Evolutionary conservation across 2,329 filamentous ascomycete species (phyloP), one percentile per base, ranked within the genome.

Genomic region (Mollisiaceae sp.): DNA sequence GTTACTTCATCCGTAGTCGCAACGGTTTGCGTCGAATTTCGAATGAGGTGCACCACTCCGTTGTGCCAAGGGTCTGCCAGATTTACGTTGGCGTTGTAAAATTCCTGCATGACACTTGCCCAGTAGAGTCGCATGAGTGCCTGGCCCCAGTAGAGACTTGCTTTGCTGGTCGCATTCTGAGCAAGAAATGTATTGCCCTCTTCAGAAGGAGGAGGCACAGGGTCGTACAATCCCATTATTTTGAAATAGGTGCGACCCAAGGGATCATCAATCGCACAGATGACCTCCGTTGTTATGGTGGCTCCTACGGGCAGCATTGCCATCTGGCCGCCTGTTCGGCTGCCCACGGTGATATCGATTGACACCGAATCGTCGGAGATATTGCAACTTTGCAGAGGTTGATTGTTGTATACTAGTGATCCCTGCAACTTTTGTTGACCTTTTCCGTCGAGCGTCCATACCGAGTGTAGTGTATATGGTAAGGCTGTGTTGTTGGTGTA

Each of bases 401-500:
- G 43, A n/a, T 47, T 47, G n/a, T 47, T 22, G 43, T 47, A 47
- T 18, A 47, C 43, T 3, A 47, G n/a, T 8, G 43, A 47, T 47
- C 43, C 43, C 9, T 14, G n/a, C 18, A n/a, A 14, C 4, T 47
- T 8, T 4, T 47, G 43, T n/a, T 47, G 18, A 2, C 8, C n/a
- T n/a, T 47, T 9, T 4, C n/a, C 43, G n/a, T 47, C 43, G n/a
- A 47, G 18, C 15, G 9, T 47, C 43, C 43, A 47, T n/a, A 47
- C 43, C 4, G 43, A 47, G 43, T n/a, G n/a, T 18, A 47, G n/a
- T 18, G 43, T 47, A 18, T 47, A 47, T 18, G 43, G 18, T 3
- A 47, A 47, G 9, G 43, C 43, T 47, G 43, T 47, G n/a, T 47
- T 47, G n/a, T 47, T 47, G 43, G 43, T 47, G n/a, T 47, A 47